phyloP scores from a whole-genome alignment of 208 protist genomes.

The Herpetomonas samuelpessoai region DNA sequence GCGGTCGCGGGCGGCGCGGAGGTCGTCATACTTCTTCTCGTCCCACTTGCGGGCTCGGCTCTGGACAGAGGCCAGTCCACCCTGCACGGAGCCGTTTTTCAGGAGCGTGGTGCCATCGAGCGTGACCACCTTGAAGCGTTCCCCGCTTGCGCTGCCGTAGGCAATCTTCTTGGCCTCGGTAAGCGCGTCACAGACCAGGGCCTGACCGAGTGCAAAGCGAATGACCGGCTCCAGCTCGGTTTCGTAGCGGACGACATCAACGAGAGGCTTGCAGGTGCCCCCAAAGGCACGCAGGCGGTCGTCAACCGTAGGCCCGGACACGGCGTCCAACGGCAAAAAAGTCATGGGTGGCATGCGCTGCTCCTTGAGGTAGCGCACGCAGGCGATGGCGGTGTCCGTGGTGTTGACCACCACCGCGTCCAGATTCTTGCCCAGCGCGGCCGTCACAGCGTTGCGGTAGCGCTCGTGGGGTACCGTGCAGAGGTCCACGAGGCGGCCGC shows the following conservation, averaged over 20 bases:
- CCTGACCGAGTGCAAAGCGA: conserved; percentile 94
- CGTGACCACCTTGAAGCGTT: conserved; percentile 94
- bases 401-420: conserved; percentile 97
- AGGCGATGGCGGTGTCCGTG: conserved; percentile 88
- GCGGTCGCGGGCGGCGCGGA: conserved; percentile 64
- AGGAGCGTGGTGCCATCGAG: conserved; percentile 94
- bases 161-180: conserved; percentile 89
- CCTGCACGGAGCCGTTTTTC: conserved; percentile 96
- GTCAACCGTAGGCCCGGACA: conserved; percentile 86
- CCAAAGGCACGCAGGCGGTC: conserved; percentile 91
- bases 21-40: conserved; percentile 84
- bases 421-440: conserved; percentile 96
- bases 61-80: conserved; percentile 85
- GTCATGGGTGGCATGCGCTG: conserved; percentile 92
- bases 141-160: conserved; percentile 48
- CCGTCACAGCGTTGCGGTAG: conserved; percentile 93
- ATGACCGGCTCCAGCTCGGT: conserved; percentile 85
- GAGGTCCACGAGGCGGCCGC: conserved; percentile 92
- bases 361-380: conserved; percentile 96
- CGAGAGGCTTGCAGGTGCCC: conserved; percentile 87
- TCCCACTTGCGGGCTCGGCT: conserved; percentile 91
- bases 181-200: conserved; percentile 95
- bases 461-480: conserved; percentile 88
- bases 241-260: conserved; percentile 94
- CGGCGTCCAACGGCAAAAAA: conserved; percentile 95